Base-by-base conservation (phyloP, 1,284 basidiomycete species). In the Ustilago cynodontis region DNA sequence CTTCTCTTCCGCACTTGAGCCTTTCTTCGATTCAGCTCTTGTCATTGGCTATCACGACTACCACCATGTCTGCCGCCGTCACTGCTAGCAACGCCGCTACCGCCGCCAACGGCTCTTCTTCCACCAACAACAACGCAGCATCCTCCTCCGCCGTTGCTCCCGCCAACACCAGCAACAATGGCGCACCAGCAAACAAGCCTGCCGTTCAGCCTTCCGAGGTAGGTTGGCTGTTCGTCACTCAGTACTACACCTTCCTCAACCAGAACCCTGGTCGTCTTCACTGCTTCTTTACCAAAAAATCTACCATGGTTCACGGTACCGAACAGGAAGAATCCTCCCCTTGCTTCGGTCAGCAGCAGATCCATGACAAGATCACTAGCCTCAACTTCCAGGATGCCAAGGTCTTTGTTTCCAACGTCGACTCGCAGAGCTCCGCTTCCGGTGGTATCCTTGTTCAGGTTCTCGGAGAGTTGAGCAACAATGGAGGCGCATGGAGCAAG, bases 381-480 rank as follows among this genome's bases (percentile, higher is more conserved):
- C 93, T 99, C 86, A 93, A 92, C 57, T 98, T 95, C 88, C 89
- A 96, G 85, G 92, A 98, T 87, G 96, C 94, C 90, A 99, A 98
- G 88, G 96, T 98, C 81, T 98, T 92, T 89, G 95, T 98, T 83
- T 86, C 86, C 59, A 88, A 86, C 76, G 86, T 88, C 78, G 87
- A 88, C 82, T 81, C 82, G 59, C 87, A 88, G 78, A 93, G 94
- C 51, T 98, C 95, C 51, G 93, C 94, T 65, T 92, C 93, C 79
- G 93, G 93, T 71, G 97, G 97, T 59, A 98, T 99, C 88, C 92
- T 99, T 88, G 95, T 99, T 86, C 95, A 98, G 88, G 97, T 98
- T 86, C 94, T 99, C 82, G 97, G 97, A 79, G 96, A 99, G 88
- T 94, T 99, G 92, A 94, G 93, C 71, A 91, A 91, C 83, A 90